Evolutionary conservation across 495 filamentous ascomycete species (phyloP), one percentile per base, ranked within the genome.

Genomic region (Penicillium ochrochloron): DNA sequence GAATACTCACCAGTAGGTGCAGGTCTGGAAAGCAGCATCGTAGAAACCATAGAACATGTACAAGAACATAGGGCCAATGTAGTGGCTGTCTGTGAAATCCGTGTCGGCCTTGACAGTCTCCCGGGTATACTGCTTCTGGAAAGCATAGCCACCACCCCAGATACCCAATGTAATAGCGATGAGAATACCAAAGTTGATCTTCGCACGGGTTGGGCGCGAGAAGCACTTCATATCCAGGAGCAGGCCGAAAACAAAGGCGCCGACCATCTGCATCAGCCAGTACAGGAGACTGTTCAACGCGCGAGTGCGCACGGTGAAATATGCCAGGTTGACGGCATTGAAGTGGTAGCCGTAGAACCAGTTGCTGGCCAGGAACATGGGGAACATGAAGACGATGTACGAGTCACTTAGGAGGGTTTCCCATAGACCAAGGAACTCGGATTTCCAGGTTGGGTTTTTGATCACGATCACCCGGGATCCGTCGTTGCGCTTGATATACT

Each of bases 1-100:
- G 12, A 2, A 2, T 33, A 81, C 88, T 68, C 79, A 94, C 92
- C 92, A 96, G 81, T 96, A 96, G 46, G 93, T 88, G 70, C 82
- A 88, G 12, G 91, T 93, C 76, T 95, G 91, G 87, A 92, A 95
- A 42, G 87, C 85, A 34, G 93, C 90, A 71, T 97, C 94, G 66
- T 89, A 94, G 69, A 97, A 89, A 51, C 94, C 94, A 73, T 97
- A 97, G 73, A 94, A 95, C 67, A 98, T 90, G 80, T 94, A 96
- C 62, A 97, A 77, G 73, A 97, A 92, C 87, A 97, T 91, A 17
- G 92, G 91, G 0, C 90, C 93, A 48, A 91, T 77, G 76, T 88
- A 97, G 41, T 85, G 84, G 17, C 76, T 76, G 63, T 86, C 82
- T 29, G 73, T 83, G 85, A 89, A 94, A 77, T 96, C 91, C 68